Evolutionary conservation across 345 rosid genomes (phyloP).

Genomic region (Mangifera indica): DNA sequence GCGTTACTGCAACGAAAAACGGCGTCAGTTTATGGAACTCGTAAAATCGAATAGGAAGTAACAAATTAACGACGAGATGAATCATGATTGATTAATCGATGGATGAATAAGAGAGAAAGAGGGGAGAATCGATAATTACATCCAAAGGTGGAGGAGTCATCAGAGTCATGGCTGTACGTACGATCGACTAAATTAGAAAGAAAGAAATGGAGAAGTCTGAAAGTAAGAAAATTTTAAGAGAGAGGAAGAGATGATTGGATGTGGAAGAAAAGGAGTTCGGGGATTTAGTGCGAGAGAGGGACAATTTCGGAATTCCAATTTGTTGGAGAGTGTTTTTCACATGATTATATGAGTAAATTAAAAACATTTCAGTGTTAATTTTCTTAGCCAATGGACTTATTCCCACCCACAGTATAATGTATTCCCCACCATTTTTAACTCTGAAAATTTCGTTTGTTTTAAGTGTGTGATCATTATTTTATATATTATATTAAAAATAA

Average conservation of each 20-base stretch:
- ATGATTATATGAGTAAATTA: no score
- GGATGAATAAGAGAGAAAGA: background rate
- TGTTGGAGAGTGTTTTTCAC: background rate
- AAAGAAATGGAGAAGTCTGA: background rate
- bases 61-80: background rate
- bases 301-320: background rate
- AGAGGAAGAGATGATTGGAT: slow-evolving; percentile 2
- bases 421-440: no score
- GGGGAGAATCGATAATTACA: slow-evolving; percentile 25
- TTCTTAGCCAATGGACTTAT: no score
- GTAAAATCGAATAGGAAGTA: background rate
- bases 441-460: no score
- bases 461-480: no score
- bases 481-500: no score
- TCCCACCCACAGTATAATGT: no score
- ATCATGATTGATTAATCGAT: no score
- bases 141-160: slow-evolving; percentile 56
- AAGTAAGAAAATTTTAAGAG: background rate
- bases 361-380: background rate
- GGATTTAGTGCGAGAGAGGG: slow-evolving; percentile 1
- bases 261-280: background rate
- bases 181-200: slow-evolving; percentile 28
- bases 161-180: slow-evolving; percentile 46
- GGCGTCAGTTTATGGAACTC: background rate
- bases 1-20: background rate